Base-by-base conservation (phyloP, 768 basidiomycete species). In the Mycena crocata region DNA sequence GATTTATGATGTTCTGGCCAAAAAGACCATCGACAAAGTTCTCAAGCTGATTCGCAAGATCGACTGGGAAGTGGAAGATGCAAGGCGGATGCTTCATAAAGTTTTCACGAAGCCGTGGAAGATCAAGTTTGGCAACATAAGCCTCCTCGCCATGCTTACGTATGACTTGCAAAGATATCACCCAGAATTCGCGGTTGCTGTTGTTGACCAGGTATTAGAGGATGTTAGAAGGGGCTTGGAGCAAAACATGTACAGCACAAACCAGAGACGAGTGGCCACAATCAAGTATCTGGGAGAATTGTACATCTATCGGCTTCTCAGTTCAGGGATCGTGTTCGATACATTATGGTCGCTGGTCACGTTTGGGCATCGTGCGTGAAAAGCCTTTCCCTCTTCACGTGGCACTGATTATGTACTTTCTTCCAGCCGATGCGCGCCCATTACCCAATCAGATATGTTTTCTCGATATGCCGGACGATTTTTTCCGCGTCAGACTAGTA, bases 91-190 rank as follows among this genome's bases (percentile, higher is more conserved):
- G 26, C 83, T 99, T 9, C 90, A 92, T 81, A 93, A 94, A 75
- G 88, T 94, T 42, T 99, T 99, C 81, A 94, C 93, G n/a, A 97
- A 98, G 73, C 93, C 97, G 3, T 98, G 97, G 96, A 99, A 99
- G 77, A 87, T 98, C 80, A 97, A 95, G 74, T 99, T 92, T 75
- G 86, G 90, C 64, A 97, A 94, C 73, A 89, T 99, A 72, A 87
- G 90, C 61, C 84, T 98, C 31, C 83, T 99, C 54, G 96, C 98
- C 14, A 97, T 98, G 89, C 83, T 99, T 64, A 92, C 96, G 3
- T 96, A 96, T 74, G 98, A 99, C 75, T 83, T 99, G 48, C 94
- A 96, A 75, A 87, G 95, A 30, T 98, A 97, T 78, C 94, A 94
- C 70, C 92, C 96, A 13, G 89, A 91, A 3, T 99, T 99, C 77